phyloP scores from a whole-genome alignment of 192 early-diverging fungal genomes.

The Chytriomyces confervae region DNA sequence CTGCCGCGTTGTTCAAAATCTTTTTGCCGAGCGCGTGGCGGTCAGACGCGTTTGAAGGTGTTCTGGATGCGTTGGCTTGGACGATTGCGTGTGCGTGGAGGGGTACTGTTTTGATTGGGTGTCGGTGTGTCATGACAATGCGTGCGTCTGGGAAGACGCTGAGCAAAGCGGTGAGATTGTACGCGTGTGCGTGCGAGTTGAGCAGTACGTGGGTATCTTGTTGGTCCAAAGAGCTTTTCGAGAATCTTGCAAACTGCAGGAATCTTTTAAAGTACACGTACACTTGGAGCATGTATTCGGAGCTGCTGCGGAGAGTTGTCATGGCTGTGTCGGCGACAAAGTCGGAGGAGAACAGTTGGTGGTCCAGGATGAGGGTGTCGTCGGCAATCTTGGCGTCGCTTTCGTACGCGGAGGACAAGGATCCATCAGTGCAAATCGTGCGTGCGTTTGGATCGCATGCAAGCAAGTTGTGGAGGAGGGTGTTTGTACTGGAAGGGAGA shows the following conservation, averaged over 20 bases:
- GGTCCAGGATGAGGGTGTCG: neutral
- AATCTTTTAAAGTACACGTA: slow-evolving; percentile 8
- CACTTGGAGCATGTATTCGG: slow-evolving; percentile 12
- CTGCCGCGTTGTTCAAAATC: neutral
- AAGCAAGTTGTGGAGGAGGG: neutral
- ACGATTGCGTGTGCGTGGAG: neutral
- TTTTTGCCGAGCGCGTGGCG: neutral
- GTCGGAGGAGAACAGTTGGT: neutral
- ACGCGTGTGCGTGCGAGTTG: neutral
- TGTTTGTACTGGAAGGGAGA: neutral
- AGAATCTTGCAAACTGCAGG: neutral
- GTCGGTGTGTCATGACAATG: neutral
- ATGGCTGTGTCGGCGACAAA: neutral
- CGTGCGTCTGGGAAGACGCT: slow-evolving; percentile 9
- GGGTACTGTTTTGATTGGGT: neutral
- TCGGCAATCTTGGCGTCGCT: neutral
- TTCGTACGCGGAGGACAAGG: neutral
- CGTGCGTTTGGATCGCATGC: slow-evolving; percentile 11
- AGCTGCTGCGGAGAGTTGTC: neutral
- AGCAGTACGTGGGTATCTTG: neutral
- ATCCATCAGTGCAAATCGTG: neutral
- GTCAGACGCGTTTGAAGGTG: neutral
- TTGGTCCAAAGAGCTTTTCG: neutral
- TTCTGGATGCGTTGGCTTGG: neutral
- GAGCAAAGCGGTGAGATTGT: neutral